phyloP scores from a whole-genome alignment of 169 alveolate species.

The Eimeria mitis region DNA sequence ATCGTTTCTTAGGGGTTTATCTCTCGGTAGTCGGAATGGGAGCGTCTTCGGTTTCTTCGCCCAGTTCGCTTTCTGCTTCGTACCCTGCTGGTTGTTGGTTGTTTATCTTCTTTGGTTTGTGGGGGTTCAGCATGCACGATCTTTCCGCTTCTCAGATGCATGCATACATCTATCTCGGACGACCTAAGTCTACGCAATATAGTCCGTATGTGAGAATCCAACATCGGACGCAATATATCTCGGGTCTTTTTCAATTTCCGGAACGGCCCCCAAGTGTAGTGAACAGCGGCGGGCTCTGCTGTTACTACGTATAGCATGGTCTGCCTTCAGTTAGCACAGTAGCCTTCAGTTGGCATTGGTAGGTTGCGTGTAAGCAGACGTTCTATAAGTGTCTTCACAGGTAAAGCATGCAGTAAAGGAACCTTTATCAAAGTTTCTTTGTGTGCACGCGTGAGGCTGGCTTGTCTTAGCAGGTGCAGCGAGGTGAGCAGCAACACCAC shows the following conservation, averaged over 20 bases:
- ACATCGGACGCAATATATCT: background rate
- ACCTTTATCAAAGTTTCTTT: no score
- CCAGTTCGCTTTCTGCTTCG: background rate
- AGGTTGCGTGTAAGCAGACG: no score
- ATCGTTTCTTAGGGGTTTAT: background rate
- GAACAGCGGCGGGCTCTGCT: background rate
- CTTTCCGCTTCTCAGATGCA: background rate
- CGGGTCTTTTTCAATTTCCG: background rate
- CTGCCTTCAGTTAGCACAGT: no score
- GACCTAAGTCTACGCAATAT: background rate
- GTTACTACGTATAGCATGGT: background rate
- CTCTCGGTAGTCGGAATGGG: background rate
- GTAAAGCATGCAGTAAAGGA: no score
- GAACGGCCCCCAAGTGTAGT: background rate
- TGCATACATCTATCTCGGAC: background rate
- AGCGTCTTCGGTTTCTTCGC: background rate
- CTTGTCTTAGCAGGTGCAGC: no score
- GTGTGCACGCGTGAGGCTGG: no score
- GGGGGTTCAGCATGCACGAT: background rate
- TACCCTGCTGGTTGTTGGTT: background rate
- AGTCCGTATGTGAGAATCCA: background rate
- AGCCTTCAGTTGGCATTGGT: no score
- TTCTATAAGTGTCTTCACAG: no score
- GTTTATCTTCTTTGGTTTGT: background rate
- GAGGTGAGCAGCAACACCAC: no score